Evolutionary conservation across 1,284 basidiomycete genomes (phyloP).

Genomic region (Malassezia caprae): DNA sequence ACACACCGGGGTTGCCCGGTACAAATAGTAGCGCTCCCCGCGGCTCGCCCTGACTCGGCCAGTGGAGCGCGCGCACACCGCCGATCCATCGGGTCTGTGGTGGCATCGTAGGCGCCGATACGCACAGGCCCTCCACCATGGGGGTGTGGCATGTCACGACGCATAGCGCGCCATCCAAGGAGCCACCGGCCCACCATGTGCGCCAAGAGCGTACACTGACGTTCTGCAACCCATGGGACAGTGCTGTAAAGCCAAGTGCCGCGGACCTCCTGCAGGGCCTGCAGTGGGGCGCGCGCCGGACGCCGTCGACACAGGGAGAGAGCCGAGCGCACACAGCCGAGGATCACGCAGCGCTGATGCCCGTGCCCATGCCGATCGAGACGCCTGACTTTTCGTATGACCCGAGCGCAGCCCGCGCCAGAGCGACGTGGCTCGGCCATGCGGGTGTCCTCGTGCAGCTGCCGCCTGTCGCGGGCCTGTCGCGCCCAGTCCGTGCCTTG

Average conservation of each 20-base stretch:
- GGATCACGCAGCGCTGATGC: neutral
- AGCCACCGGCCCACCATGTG: constrained; percentile 17
- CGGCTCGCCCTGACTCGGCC: neutral
- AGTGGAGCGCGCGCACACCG: constrained; percentile 6
- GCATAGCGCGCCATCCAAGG: neutral
- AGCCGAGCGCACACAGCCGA: neutral
- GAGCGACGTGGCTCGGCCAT: constrained; percentile 44
- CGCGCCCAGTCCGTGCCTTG: constrained; percentile 24
- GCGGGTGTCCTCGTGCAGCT: constrained; percentile 39
- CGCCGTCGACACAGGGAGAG: neutral
- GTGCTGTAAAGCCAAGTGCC: constrained; percentile 31
- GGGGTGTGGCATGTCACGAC: neutral
- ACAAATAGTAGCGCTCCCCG: constrained; percentile 8
- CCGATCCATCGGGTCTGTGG: neutral
- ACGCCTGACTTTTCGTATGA: constrained; percentile 22
- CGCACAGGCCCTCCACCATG: neutral
- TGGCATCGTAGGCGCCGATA: neutral
- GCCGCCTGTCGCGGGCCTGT: constrained; percentile 8
- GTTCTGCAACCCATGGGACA: constrained; percentile 41
- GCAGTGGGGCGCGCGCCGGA: constrained; percentile 25
- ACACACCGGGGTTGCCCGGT: constrained; percentile 14
- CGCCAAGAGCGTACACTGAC: constrained; percentile 14
- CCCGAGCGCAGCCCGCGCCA: neutral
- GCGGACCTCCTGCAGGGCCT: constrained; percentile 31
- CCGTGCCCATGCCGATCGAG: constrained; percentile 18